Percentiles rank a stretch among this genome's conserved stretches.
Evolutionary conservation across 2,329 filamentous ascomycete genomes (phyloP).

Genomic region (Alternaria hordeiaustralica): DNA sequence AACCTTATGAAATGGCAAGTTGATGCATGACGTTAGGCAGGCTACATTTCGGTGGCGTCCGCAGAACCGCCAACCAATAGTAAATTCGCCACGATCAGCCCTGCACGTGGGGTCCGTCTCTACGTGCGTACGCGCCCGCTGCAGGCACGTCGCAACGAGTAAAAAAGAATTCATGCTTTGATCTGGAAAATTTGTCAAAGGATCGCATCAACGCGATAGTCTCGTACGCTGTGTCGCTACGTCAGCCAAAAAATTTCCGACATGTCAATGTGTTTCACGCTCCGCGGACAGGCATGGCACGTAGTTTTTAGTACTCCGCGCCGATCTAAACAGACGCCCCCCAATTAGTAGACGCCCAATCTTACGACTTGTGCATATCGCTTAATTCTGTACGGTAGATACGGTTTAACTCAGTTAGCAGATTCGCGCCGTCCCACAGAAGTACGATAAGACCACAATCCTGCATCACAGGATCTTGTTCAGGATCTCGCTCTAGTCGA

Average conservation of each 20-base stretch:
- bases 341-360: not conserved
- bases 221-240: not conserved
- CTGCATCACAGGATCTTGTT: not conserved
- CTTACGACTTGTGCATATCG: not conserved
- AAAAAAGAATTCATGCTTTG: not conserved
- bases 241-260: not conserved
- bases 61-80: conserved; percentile 6
- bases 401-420: not conserved
- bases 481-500: not conserved
- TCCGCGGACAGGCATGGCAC: not conserved
- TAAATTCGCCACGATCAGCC: not conserved
- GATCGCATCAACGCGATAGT: not conserved
- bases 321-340: not conserved
- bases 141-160: not conserved
- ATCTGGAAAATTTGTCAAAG: not conserved
- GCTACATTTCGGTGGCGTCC: not conserved
- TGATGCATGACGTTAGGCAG: not conserved
- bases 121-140: not conserved
- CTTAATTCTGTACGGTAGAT: not conserved
- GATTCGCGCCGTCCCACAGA: not conserved
- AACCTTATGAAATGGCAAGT: not conserved
- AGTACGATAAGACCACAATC: not conserved
- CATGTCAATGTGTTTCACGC: not conserved
- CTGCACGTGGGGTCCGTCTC: not conserved
- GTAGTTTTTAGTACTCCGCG: not conserved